Evolutionary conservation across 2,329 filamentous ascomycete genomes (phyloP), one percentile per base, ranked within the genome.

Genomic region (Penicillium sp.): DNA sequence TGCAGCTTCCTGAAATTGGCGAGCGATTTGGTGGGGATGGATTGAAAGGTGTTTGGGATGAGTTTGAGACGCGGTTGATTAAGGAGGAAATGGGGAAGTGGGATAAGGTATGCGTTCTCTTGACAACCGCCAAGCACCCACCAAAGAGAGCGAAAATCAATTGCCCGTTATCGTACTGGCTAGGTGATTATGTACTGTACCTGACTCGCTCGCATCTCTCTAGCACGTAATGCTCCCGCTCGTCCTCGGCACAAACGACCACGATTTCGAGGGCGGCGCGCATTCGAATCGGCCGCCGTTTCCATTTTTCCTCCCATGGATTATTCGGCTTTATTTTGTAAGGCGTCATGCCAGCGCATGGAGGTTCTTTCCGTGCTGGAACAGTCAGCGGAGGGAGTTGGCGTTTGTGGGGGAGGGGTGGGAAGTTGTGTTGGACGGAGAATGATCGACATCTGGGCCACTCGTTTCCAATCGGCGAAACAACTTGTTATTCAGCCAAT

Each of bases 151-250:
- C 26, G 26, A 6, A 26, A 26, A 26, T 4, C 26, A 26, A 26
- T 1, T 26, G 5, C 26, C 26, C 2, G 26, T 26, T 35, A 4
- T 35, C 31, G 31, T 7, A 35, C 31, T 35, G 31, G 13, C 4
- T 26, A 5, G 4, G 26, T 2, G 4, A 26, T 26, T 26, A 2
- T 26, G 3, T 26, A 26, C 21, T 26, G 26, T 26, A 26, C 26
- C 26, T 6, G 5, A 6, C 26, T 26, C 26, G 5, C 26, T 26
- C 26, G 26, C 26, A 3, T 15, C 49, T 15, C 21, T 29, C 17
- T 26, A 53, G 50, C 50, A 53, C 29, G 19, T 53, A 7, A 17
- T 53, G n/a, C 50, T 53, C 21, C 50, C 50, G 9, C 50, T 53
- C n/a, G 50, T 30, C 3, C n/a, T 53, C 7, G 50, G 50, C 13